Conservation (phyloP, 148 eudicot genomes). For the Tetragonia tetragonoides region DNA sequence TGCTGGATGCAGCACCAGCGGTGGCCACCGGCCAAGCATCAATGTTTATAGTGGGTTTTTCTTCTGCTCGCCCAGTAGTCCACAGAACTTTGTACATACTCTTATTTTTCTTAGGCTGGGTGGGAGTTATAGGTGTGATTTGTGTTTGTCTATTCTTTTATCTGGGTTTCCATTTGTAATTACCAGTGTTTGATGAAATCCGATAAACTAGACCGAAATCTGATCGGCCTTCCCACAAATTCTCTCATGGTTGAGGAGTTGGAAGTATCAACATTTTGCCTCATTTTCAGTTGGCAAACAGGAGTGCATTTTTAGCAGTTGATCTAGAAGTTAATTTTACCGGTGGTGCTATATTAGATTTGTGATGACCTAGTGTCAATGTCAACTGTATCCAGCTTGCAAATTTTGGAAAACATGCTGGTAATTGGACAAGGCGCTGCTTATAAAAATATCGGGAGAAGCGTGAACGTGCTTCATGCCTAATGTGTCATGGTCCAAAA, state of each 20-base stretch:
- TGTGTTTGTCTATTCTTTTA: neutral
- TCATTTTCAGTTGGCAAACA: too few species aligned
- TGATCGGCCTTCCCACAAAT: neutral
- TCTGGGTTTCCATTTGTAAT: neutral
- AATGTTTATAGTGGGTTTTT: neutral
- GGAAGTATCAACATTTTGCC: too few species aligned
- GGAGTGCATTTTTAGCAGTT: too few species aligned
- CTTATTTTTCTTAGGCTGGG: neutral
- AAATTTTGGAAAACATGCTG: neutral
- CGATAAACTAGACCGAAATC: neutral
- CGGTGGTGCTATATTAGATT: too few species aligned
- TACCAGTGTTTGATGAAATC: slow-evolving; percentile 9
- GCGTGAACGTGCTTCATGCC: neutral
- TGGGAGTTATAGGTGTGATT: neutral
- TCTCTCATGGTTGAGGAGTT: too few species aligned
- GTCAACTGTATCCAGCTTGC: slow-evolving; percentile 17
- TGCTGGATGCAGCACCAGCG: neutral
- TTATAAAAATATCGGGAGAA: neutral
- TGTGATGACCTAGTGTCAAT: neutral
- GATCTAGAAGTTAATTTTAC: too few species aligned
- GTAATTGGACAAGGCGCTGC: neutral
- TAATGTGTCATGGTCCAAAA: too few species aligned
- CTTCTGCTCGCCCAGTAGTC: neutral
- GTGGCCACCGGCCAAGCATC: neutral
- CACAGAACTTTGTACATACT: slow-evolving; percentile 15